phyloP scores from a whole-genome alignment of 306 rosid species.

The Malus domestica region DNA sequence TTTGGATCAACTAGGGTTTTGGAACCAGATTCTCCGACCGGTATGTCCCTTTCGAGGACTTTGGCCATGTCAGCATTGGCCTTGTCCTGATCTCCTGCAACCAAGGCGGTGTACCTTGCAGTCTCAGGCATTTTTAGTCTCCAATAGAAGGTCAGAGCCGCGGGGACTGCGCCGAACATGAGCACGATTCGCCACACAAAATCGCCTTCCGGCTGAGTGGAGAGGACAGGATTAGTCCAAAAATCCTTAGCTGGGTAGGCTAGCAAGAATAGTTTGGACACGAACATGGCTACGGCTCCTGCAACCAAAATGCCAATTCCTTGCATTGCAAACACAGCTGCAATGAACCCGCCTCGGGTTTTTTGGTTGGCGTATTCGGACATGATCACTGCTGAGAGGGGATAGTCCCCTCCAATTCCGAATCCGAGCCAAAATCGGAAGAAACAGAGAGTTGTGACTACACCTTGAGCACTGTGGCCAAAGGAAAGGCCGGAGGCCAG shows the following conservation, averaged over 20 bases:
- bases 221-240: neutral
- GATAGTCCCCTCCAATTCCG: slow-evolving; percentile 53
- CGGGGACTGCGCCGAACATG: slow-evolving; percentile 3
- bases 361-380: slow-evolving; percentile 11
- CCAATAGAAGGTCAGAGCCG: slow-evolving; percentile 15
- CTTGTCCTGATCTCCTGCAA: slow-evolving; percentile 2
- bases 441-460: slow-evolving; percentile 43
- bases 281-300: slow-evolving; percentile 4
- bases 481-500: slow-evolving; percentile 49
- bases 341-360: slow-evolving; percentile 4
- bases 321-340: slow-evolving; percentile 14
- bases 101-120: slow-evolving; percentile 16
- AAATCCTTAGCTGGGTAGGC: slow-evolving; percentile 5
- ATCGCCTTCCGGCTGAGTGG: slow-evolving; percentile 12
- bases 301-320: slow-evolving; percentile 9
- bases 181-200: slow-evolving; percentile 17
- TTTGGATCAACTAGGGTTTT: neutral
- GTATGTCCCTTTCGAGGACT: slow-evolving; percentile 2
- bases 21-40: neutral
- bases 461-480: slow-evolving; percentile 41
- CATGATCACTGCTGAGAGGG: slow-evolving; percentile 19
- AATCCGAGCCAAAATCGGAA: slow-evolving; percentile 50
- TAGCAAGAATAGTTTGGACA: neutral
- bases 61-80: slow-evolving; percentile 15
- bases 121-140: slow-evolving; percentile 12